Conservation (phyloP, 768 basidiomycete species). For the Strobilomyces echinocephalus region DNA sequence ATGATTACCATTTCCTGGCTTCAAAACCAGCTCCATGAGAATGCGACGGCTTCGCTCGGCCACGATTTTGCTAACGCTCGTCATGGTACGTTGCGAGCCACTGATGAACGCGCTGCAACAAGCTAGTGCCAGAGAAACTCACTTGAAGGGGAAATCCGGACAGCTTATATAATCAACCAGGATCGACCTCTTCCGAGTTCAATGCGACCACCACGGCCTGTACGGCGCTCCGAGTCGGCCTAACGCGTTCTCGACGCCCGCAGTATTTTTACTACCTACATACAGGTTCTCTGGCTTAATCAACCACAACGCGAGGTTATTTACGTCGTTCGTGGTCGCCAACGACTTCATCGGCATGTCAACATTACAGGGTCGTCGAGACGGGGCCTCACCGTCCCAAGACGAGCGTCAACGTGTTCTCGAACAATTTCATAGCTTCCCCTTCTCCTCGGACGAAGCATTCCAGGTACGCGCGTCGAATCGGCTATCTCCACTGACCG, state of each 20-base stretch:
- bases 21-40: constrained; percentile 61
- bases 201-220: not conserved
- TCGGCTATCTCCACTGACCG: not conserved
- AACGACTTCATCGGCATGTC: constrained; percentile 13
- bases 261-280: not conserved
- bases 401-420: constrained; percentile 22
- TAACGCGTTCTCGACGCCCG: not conserved
- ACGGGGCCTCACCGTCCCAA: constrained; percentile 1
- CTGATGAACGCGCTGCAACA: not conserved
- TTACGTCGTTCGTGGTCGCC: constrained; percentile 13
- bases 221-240: not conserved
- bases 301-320: constrained; percentile 1
- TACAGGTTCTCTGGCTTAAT: constrained; percentile 1
- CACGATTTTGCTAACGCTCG: constrained; percentile 49
- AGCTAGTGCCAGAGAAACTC: not conserved
- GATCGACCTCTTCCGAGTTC: not conserved
- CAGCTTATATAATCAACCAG: not conserved
- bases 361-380: constrained; percentile 10
- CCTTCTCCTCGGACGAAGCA: constrained; percentile 51
- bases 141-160: not conserved
- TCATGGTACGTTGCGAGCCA: constrained; percentile 13
- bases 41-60: constrained; percentile 61
- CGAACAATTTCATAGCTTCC: constrained; percentile 38
- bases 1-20: constrained; percentile 78
- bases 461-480: constrained; percentile 49